Evolutionary conservation across 768 basidiomycete species (phyloP).

Genomic region (Pleurotus tuber-regium): DNA sequence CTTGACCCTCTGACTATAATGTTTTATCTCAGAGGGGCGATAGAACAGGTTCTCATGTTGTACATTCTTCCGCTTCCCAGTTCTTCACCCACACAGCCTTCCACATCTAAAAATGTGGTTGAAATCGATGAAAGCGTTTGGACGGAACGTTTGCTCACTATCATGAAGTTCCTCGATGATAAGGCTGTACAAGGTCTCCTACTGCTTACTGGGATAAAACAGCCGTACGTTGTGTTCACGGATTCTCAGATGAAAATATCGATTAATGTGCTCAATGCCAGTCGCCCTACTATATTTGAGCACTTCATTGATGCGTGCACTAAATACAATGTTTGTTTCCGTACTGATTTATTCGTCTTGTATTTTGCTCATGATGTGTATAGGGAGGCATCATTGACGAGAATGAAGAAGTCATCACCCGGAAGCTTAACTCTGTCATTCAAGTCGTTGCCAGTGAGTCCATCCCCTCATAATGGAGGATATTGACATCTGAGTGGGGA

Average conservation of each 20-base stretch:
- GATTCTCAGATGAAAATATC: not conserved
- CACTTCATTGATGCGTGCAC: constrained; percentile 72
- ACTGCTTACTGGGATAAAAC: constrained; percentile 59
- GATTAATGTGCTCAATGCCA: constrained; percentile 21
- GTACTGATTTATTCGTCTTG: not conserved
- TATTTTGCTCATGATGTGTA: constrained; percentile 1
- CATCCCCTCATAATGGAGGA: not conserved
- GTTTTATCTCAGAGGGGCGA: constrained; percentile 49
- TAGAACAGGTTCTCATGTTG: constrained; percentile 69
- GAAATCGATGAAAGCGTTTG: constrained; percentile 80
- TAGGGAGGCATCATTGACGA: constrained; percentile 92
- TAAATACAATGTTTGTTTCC: constrained; percentile 74
- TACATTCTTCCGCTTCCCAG: constrained; percentile 80
- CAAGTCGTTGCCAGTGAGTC: constrained; percentile 60
- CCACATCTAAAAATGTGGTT: constrained; percentile 41
- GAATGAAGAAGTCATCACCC: constrained; percentile 62
- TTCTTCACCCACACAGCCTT: constrained; percentile 23
- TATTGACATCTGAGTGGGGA: constrained; percentile 7
- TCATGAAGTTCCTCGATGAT: constrained; percentile 68
- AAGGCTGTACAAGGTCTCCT: constrained; percentile 56
- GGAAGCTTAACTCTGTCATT: constrained; percentile 51
- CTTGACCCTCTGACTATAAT: no score
- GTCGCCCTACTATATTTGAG: constrained; percentile 70
- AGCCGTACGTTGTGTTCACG: constrained; percentile 49
- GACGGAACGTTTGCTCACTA: constrained; percentile 79